Base-by-base conservation (phyloP, 805 yeast species). In the Ogataea siamensis region DNA sequence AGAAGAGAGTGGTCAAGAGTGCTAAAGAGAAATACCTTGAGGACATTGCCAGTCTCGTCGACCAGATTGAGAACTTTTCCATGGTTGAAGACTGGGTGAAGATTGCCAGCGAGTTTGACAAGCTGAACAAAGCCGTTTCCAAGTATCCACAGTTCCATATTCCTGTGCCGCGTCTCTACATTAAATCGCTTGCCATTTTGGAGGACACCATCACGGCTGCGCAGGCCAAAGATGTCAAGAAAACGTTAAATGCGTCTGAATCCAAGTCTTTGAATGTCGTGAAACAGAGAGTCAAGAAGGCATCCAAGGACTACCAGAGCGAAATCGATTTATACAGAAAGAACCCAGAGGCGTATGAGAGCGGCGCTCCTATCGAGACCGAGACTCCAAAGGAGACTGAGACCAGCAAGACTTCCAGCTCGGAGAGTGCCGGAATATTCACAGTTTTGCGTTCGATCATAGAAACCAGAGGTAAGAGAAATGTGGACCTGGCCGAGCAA, bases 391-490 rank as follows among this genome's bases (percentile, higher is more conserved):
- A 17, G 20, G 13, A 28, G 13, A 15, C 20, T 4, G 21, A 28
- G 5, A 28, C 31, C 5, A 28, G 12, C 10, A 16, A 16, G 20
- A 17, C 31, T 8, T 3, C 19, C 17, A 10, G 14, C 31, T 65
- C 67, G 25, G 67, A 68, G 49, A 51, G 49, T 27, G 55, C 68
- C 43, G 73, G 69, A 40, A 79, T 88, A 40, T 87, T 89, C 69
- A 69, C 79, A 40, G 77, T 84, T 23, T 72, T 93, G 60, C 76
- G 82, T 60, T 64, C 78, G 38, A 80, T 93, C 40, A 68, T 84
- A 43, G 98, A 93, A 64, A 73, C 88, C 34, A 82, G 99, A 68
- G 99, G 99, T 71, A 89, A 89, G 73, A 91, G 87, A 72, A 88
- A 87, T 62, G 83, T 87, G 46, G 96, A 91, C 62, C 78, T 81